A percentile compares a stretch with the other conserved stretches of the same genome.
phyloP scores from a whole-genome alignment of 2,329 filamentous ascomycete species.

The Penicillium sp. region DNA sequence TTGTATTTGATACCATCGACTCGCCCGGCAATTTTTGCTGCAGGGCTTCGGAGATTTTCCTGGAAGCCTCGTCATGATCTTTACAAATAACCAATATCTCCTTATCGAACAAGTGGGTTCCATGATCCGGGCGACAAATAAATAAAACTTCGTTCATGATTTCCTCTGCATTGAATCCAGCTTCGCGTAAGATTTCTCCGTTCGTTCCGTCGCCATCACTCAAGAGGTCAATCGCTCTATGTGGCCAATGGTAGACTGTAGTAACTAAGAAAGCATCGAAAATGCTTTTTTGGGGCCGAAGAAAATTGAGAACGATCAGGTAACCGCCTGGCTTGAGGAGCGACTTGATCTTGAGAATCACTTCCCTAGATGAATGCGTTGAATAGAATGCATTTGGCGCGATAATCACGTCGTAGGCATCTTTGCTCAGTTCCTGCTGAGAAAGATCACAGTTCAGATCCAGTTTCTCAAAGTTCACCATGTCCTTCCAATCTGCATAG shows the following conservation, averaged over 20 bases:
- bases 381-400: conserved; percentile 26
- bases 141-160: neutral
- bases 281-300: conserved; percentile 11
- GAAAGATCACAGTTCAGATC: neutral
- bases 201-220: neutral
- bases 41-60: neutral
- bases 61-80: neutral
- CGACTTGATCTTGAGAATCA: conserved; percentile 21
- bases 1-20: conserved; percentile 16
- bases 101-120: neutral
- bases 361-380: conserved; percentile 10
- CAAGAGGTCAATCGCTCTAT: neutral
- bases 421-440: neutral
- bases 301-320: conserved; percentile 25
- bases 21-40: conserved; percentile 7
- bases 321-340: conserved; percentile 28
- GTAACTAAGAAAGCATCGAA: conserved; percentile 19
- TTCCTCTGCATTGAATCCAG: conserved; percentile 2
- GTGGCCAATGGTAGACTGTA: conserved; percentile 16
- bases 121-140: neutral
- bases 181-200: conserved; percentile 10
- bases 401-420: conserved; percentile 29
- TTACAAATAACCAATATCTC: conserved; percentile 24
- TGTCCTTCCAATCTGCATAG: neutral
- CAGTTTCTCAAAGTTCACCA: neutral